Conservation (phyloP, 768 basidiomycete species). For the Agrocybe pediades region DNA sequence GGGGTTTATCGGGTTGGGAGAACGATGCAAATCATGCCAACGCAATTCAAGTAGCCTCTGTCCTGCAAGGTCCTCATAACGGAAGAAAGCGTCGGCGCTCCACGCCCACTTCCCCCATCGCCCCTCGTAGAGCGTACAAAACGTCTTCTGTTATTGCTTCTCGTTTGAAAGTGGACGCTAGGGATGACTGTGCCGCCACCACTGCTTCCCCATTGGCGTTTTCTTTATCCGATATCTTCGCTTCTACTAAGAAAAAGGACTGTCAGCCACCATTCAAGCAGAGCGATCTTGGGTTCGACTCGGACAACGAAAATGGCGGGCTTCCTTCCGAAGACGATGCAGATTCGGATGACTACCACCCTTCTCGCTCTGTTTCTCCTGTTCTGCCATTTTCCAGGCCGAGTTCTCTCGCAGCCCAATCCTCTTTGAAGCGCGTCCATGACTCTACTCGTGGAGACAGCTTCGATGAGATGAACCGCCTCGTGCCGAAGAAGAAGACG, state of each 20-base stretch:
- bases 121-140: background rate
- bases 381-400: background rate
- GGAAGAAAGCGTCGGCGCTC: background rate
- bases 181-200: conserved; percentile 7
- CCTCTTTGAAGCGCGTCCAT: background rate
- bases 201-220: conserved; percentile 1
- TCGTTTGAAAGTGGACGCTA: background rate
- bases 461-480: conserved; percentile 12
- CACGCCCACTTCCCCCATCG: background rate
- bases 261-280: background rate
- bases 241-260: background rate
- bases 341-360: conserved; percentile 31
- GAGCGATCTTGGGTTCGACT: background rate
- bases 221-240: background rate
- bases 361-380: conserved; percentile 27
- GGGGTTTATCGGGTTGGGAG: conserved; percentile 18
- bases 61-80: background rate
- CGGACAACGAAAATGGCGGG: conserved; percentile 22
- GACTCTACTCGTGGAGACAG: conserved; percentile 6
- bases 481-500: conserved; percentile 20
- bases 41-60: background rate
- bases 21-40: background rate
- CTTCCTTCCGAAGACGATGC: conserved; percentile 26
- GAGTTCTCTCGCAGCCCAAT: background rate
- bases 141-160: background rate